These are phyloP conservation scores for Termitomyces sp. DNA, from an alignment of 1,284 basidiomycete species.

Conservation along the genomic window DNA sequence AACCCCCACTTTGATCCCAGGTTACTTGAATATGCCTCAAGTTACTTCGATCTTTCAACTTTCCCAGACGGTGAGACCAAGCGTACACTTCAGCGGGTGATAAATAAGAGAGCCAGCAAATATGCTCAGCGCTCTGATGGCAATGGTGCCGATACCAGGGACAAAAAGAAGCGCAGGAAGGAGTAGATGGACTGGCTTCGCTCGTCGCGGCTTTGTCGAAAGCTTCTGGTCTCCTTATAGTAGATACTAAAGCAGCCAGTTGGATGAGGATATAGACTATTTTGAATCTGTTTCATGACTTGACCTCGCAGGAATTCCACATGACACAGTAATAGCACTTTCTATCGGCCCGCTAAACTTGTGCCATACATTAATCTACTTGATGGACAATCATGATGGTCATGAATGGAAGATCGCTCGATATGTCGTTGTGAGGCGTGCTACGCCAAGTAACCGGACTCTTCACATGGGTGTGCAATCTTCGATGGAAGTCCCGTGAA, in stretches of 20 bases:
- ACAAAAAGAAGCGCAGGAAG: slow-evolving; percentile 26
- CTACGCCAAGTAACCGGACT: background rate
- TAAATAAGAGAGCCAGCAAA: slow-evolving; percentile 34
- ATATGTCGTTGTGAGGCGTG: too few relatives aligned
- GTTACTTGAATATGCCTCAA: slow-evolving; percentile 78
- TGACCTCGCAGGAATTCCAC: too few relatives aligned
- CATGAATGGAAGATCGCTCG: too few relatives aligned
- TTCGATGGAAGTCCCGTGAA: background rate
- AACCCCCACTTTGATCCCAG: slow-evolving; percentile 30
- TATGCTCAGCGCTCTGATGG: slow-evolving; percentile 16
- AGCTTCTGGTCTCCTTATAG: background rate
- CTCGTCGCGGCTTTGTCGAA: background rate
- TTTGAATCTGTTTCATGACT: background rate
- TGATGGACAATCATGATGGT: too few relatives aligned
- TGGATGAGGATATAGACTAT: background rate
- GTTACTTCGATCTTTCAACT: slow-evolving; percentile 72
- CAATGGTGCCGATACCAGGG: slow-evolving; percentile 17
- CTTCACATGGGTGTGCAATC: background rate
- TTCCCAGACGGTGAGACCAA: slow-evolving; percentile 77
- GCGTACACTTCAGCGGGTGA: slow-evolving; percentile 50
- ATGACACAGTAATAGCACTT: too few relatives aligned
- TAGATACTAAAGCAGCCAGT: background rate
- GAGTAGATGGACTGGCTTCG: background rate
- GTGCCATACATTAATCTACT: too few relatives aligned
- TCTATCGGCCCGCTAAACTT: too few relatives aligned